Evolutionary conservation across 2,329 filamentous ascomycete genomes (phyloP).

Genomic region (Didymella sp.): DNA sequence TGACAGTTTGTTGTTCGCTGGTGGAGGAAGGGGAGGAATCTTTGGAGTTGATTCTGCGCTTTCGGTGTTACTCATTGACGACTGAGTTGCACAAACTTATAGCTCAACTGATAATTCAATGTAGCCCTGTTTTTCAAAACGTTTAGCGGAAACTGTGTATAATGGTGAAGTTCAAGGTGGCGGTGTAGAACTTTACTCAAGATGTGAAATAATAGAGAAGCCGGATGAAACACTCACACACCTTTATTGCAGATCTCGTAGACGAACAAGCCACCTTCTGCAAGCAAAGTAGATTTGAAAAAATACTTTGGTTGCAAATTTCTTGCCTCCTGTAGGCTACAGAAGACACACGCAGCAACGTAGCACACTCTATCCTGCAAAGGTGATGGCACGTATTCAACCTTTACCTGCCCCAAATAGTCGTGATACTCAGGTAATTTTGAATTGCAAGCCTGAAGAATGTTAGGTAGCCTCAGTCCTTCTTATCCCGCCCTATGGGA

Average conservation of each 20-base stretch:
- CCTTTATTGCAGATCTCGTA: neutral
- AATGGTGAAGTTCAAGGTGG: neutral
- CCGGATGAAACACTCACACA: neutral
- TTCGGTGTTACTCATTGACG: slow-evolving; percentile 32
- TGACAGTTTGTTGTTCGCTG: slow-evolving; percentile 24
- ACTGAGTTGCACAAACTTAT: neutral
- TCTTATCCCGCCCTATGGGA: neutral
- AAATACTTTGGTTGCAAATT: neutral
- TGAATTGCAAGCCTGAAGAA: neutral
- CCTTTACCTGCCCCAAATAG: neutral
- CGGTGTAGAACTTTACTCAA: neutral
- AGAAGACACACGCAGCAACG: neutral
- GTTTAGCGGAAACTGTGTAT: neutral
- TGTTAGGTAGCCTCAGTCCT: neutral
- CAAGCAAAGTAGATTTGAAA: neutral
- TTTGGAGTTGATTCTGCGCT: slow-evolving; percentile 18
- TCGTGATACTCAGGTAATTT: neutral
- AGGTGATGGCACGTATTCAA: neutral
- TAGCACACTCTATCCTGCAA: neutral
- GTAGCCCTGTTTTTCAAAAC: neutral
- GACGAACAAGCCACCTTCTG: neutral
- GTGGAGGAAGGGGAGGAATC: slow-evolving; percentile 16
- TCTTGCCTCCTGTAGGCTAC: neutral
- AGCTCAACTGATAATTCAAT: neutral
- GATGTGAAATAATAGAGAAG: neutral